These are phyloP conservation scores for Alternaria sp. DNA, from an alignment of 2,329 filamentous ascomycete species.

Conservation along the genomic window DNA sequence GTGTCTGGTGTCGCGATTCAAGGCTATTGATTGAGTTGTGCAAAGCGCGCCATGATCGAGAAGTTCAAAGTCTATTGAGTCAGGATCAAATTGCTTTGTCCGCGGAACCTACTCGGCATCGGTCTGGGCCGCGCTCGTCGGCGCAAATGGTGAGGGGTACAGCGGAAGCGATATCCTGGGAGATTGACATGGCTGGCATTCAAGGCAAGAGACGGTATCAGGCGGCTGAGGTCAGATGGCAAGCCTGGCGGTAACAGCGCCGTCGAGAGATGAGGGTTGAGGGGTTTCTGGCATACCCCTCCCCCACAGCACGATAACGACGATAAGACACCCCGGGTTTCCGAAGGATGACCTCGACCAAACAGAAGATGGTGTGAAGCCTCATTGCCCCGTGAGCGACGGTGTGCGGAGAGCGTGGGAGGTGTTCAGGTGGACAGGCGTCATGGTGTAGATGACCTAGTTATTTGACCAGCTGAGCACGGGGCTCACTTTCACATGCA, in stretches of 20 bases:
- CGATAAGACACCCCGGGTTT: constrained; percentile 24
- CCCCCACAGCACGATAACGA: constrained; percentile 33
- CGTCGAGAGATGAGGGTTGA: constrained; percentile 11
- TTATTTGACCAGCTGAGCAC: constrained; percentile 33
- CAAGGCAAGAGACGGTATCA: constrained; percentile 18
- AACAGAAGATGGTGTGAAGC: constrained; percentile 37
- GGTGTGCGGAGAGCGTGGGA: constrained; percentile 1
- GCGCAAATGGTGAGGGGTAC: constrained; percentile 27
- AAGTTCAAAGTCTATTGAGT: constrained; percentile 2
- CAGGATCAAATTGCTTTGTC: constrained; percentile 8
- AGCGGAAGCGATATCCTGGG: constrained; percentile 10
- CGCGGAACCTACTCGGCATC: constrained; percentile 9
- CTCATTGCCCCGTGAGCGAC: constrained; percentile 36
- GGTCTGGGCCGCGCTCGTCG: constrained; percentile 12
- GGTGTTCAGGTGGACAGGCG: constrained; percentile 1
- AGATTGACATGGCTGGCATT: constrained; percentile 3
- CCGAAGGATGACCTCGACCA: constrained; percentile 25
- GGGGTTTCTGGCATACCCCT: constrained; percentile 9
- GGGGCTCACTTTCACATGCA: constrained; percentile 39
- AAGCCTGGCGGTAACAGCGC: constrained; percentile 18
- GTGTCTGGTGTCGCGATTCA: not conserved
- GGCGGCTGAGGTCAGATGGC: constrained; percentile 22
- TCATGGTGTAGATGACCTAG: constrained; percentile 20
- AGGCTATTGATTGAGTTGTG: constrained; percentile 2
- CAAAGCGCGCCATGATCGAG: not conserved